phyloP scores from a whole-genome alignment of 371 early-diverging fungal genomes.

The Conidiobolus incongruus region DNA sequence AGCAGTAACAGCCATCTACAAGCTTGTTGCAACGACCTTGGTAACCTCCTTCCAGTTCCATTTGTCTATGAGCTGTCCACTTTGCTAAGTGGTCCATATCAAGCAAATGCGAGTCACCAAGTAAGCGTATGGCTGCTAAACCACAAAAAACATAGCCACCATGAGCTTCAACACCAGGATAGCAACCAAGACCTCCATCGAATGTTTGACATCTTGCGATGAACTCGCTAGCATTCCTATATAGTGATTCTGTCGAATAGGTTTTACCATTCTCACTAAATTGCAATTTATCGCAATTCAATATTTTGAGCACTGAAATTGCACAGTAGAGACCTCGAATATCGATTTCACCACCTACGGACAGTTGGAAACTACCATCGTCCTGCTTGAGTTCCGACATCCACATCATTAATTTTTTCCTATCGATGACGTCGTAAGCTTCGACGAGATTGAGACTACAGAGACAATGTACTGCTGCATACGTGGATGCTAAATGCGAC shows the following conservation, averaged over 20 bases:
- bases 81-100: slow-evolving; percentile 28
- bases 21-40: slow-evolving; percentile 92
- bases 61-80: slow-evolving; percentile 65
- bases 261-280: too few relatives aligned
- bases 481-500: slow-evolving; percentile 65
- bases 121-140: slow-evolving; percentile 62
- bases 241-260: too few relatives aligned
- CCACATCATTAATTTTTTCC: slow-evolving; percentile 38
- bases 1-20: slow-evolving; percentile 95
- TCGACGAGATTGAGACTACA: slow-evolving; percentile 43
- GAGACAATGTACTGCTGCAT: slow-evolving; percentile 58
- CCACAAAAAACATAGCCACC: slow-evolving; percentile 95
- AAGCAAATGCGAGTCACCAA: slow-evolving; percentile 32
- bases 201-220: slow-evolving; percentile 54
- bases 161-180: slow-evolving; percentile 85
- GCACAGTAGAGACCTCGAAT: slow-evolving; percentile 86
- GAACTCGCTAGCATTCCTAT: too few relatives aligned
- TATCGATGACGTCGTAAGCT: slow-evolving; percentile 49
- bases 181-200: slow-evolving; percentile 86
- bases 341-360: slow-evolving; percentile 84
- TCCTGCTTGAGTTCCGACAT: slow-evolving; percentile 60
- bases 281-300: too few relatives aligned
- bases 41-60: slow-evolving; percentile 85
- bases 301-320: too few relatives aligned
- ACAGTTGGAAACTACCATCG: slow-evolving; percentile 82